Conservation (phyloP, 352 stramenopile species). For the Phytophthora pluvialis region DNA sequence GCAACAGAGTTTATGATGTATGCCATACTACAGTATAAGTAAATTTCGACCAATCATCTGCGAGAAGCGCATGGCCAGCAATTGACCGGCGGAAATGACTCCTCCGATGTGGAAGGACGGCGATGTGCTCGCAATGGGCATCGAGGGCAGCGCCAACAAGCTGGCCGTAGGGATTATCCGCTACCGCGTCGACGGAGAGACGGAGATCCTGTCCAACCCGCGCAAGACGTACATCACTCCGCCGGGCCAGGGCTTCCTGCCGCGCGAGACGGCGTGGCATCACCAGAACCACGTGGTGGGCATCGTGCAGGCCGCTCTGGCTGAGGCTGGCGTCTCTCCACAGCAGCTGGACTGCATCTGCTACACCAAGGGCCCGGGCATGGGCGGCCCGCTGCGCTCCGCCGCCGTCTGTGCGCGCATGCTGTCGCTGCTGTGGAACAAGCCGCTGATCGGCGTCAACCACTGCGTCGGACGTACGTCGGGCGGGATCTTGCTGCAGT, state of each 20-base stretch:
- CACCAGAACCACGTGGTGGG: conserved; percentile 98
- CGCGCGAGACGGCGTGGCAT: conserved; percentile 98
- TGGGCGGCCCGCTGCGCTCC: conserved; percentile 97
- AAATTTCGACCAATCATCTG: conserved; percentile 43
- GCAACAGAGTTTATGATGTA: conserved; percentile 1
- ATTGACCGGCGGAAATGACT: conserved; percentile 12
- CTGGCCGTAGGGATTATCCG: conserved; percentile 90
- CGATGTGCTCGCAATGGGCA: conserved; percentile 94
- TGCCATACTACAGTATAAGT: not conserved
- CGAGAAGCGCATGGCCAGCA: conserved; percentile 13
- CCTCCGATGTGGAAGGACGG: conserved; percentile 62
- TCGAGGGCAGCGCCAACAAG: conserved; percentile 99
- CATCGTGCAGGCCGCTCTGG: conserved; percentile 94
- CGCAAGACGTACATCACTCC: conserved; percentile 99
- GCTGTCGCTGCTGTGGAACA: conserved; percentile 94
- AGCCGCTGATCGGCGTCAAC: conserved; percentile 98
- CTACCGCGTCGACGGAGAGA: conserved; percentile 76
- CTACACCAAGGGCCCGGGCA: conserved; percentile 97
- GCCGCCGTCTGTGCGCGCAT: conserved; percentile 96
- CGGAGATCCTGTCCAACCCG: conserved; percentile 97
- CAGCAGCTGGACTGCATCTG: conserved; percentile 94
- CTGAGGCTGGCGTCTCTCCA: conserved; percentile 88
- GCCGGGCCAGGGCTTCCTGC: conserved; percentile 97
- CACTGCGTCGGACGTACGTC: conserved; percentile 97
- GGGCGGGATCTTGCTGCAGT: not conserved